Percentiles rank a stretch among this genome's conserved stretches.
Conservation (phyloP, 2,329 filamentous ascomycete species). For the Chaetoscypha palmicola region DNA sequence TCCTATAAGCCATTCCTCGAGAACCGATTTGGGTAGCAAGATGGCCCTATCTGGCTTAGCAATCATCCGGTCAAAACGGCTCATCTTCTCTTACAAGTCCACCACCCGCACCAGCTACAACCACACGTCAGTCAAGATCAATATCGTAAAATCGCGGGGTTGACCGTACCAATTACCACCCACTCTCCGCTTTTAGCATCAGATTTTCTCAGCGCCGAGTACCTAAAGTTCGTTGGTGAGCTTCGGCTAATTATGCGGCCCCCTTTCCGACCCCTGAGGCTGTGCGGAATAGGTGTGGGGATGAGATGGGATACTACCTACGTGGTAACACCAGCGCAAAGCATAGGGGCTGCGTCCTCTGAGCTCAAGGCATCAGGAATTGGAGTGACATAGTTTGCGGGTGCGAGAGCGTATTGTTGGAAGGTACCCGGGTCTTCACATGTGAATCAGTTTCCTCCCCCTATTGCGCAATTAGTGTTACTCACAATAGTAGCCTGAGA, state of each 20-base stretch:
- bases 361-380: constrained; percentile 56
- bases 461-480: neutral
- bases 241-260: constrained; percentile 24
- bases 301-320: constrained; percentile 12
- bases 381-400: constrained; percentile 62
- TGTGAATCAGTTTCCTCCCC: neutral
- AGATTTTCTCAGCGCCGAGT: constrained; percentile 55
- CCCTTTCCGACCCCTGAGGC: constrained; percentile 13
- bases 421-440: constrained; percentile 55
- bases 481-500: constrained; percentile 57
- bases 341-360: constrained; percentile 57
- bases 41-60: constrained; percentile 39
- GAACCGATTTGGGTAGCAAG: constrained; percentile 54
- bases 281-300: neutral
- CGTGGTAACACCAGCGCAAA: constrained; percentile 61
- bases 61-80: constrained; percentile 10
- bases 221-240: constrained; percentile 31
- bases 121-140: constrained; percentile 15
- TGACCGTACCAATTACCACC: constrained; percentile 27
- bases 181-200: constrained; percentile 39
- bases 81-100: constrained; percentile 37
- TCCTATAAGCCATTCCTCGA: constrained; percentile 54
- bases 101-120: constrained; percentile 47
- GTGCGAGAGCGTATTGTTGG: constrained; percentile 59
- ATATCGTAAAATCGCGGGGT: constrained; percentile 8